These are phyloP conservation scores for Pseudotulostoma volvatum DNA, from an alignment of 495 filamentous ascomycete species.

Conservation along the genomic window DNA sequence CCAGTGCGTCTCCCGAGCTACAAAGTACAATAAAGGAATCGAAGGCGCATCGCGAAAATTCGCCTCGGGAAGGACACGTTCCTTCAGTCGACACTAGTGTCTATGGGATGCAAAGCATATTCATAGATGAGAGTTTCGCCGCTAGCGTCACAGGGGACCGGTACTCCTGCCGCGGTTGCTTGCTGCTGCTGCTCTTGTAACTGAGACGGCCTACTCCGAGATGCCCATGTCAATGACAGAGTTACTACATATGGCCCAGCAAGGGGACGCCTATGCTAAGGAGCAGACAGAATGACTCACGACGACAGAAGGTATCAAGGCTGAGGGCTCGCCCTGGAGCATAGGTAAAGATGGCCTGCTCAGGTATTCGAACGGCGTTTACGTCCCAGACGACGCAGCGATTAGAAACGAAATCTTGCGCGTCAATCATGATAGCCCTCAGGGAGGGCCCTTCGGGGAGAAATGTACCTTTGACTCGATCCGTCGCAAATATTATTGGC, in stretches of 20 bases:
- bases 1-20: no score
- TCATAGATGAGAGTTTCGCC: no score
- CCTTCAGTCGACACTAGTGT: no score
- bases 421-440: neutral
- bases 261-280: neutral
- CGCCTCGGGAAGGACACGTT: no score
- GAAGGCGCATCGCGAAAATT: no score
- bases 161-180: no score
- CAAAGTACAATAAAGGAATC: no score
- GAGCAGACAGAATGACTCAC: neutral
- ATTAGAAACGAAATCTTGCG: neutral
- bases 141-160: no score
- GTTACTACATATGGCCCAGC: neutral
- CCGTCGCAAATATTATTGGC: neutral
- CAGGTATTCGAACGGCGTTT: neutral
- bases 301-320: neutral
- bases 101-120: no score
- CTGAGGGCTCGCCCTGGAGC: neutral
- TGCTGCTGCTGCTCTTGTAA: no score
- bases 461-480: neutral
- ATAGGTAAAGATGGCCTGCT: neutral
- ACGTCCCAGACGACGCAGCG: neutral
- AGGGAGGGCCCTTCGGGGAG: neutral
- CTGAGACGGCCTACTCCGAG: no score
- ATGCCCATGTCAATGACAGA: no score